Conservation (phyloP, 495 filamentous ascomycete species). For the Penicillium diatomitis region DNA sequence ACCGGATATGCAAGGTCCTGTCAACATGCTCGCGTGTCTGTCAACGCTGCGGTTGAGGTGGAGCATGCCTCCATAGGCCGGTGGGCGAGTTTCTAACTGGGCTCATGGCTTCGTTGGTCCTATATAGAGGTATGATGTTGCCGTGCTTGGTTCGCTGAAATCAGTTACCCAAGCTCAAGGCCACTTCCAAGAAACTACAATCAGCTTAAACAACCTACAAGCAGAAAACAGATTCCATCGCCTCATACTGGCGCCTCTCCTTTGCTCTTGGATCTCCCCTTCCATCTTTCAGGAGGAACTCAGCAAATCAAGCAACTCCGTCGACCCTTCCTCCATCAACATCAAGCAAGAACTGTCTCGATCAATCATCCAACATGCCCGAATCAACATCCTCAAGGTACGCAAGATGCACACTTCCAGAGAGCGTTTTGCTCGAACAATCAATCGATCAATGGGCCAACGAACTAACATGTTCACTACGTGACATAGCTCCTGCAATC, state of each 20-base stretch:
- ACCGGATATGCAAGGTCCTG: constrained; percentile 11
- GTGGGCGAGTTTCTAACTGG: constrained; percentile 1
- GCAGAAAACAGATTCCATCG: neutral
- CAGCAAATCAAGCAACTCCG: neutral
- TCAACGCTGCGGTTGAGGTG: neutral
- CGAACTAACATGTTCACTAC: constrained; percentile 3
- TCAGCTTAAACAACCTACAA: neutral
- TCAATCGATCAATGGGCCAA: no score
- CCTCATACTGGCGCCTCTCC: neutral
- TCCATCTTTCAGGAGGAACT: neutral
- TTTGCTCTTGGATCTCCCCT: neutral
- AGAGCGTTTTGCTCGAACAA: no score
- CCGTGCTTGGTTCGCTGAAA: neutral
- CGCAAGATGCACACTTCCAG: neutral
- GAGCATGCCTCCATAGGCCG: constrained; percentile 5
- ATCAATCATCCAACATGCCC: constrained; percentile 8
- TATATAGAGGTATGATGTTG: constrained; percentile 12
- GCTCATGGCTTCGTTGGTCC: constrained; percentile 4
- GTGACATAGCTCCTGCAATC: constrained; percentile 6
- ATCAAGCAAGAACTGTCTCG: neutral
- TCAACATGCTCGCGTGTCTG: constrained; percentile 15
- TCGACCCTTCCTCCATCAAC: no score
- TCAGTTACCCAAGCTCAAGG: constrained; percentile 1
- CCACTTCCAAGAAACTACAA: constrained; percentile 1
- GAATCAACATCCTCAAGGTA: constrained; percentile 8